phyloP scores from a whole-genome alignment of 768 basidiomycete genomes.

The Imleria badia region DNA sequence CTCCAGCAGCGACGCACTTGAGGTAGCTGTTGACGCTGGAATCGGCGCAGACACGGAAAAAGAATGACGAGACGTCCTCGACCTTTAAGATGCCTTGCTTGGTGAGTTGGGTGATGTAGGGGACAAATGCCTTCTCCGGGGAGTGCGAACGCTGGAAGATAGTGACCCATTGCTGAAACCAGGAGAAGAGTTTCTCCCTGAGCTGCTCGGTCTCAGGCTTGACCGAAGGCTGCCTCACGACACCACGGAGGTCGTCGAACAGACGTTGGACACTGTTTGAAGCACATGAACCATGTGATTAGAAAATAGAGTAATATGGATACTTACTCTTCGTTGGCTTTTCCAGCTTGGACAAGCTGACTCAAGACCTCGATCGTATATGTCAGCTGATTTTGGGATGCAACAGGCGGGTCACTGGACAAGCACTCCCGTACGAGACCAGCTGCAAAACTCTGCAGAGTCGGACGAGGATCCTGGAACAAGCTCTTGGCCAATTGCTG shows the following conservation, averaged over 20 bases:
- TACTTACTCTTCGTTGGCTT: conserved; percentile 83
- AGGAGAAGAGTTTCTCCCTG: conserved; percentile 70
- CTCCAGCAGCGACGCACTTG: conserved; percentile 69
- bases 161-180: conserved; percentile 94
- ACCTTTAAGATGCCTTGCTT: conserved; percentile 96
- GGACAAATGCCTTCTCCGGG: conserved; percentile 93
- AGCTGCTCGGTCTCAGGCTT: conserved; percentile 75
- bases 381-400: conserved; percentile 75
- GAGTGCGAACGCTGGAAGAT: conserved; percentile 90
- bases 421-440: conserved; percentile 85
- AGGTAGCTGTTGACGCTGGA: conserved; percentile 88
- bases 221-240: conserved; percentile 52
- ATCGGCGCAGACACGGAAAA: conserved; percentile 97
- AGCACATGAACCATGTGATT: background rate
- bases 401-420: conserved; percentile 75
- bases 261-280: conserved; percentile 59
- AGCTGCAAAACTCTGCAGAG: conserved; percentile 76
- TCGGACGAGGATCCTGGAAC: conserved; percentile 73
- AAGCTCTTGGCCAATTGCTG: conserved; percentile 87
- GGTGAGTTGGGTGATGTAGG: conserved; percentile 95
- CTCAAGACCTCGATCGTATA: conserved; percentile 79
- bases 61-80: conserved; percentile 95
- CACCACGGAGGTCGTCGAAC: conserved; percentile 78
- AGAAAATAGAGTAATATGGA: background rate
- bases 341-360: conserved; percentile 69